Evolutionary conservation across 2,329 filamentous ascomycete species (phyloP).

Genomic region (Hawksworthiomyces lignivorus): DNA sequence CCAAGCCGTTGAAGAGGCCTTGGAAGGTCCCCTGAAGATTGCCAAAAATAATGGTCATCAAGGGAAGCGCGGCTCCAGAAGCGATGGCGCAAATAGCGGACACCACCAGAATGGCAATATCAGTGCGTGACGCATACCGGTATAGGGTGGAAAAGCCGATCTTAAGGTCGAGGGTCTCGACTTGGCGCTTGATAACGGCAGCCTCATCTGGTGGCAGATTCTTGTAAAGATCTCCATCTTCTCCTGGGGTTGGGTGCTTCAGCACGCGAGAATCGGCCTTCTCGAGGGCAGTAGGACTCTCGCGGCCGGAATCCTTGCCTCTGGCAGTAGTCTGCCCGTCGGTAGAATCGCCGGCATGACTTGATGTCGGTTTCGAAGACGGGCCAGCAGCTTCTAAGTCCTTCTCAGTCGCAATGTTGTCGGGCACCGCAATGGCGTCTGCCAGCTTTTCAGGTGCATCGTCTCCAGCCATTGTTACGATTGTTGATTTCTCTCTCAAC

Average conservation of each 20-base stretch:
- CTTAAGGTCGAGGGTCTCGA: constrained; percentile 55
- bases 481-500: too few relatives aligned
- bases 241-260: constrained; percentile 16
- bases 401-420: constrained; percentile 10
- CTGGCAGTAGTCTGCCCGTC: constrained; percentile 10
- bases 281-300: constrained; percentile 19
- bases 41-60: constrained; percentile 79
- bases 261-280: constrained; percentile 38
- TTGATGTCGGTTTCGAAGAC: constrained; percentile 27
- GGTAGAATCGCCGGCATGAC: constrained; percentile 28
- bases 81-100: constrained; percentile 59
- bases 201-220: constrained; percentile 61
- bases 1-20: constrained; percentile 44
- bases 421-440: constrained; percentile 4
- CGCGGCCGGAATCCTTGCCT: background rate
- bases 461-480: constrained; percentile 8
- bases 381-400: too few relatives aligned
- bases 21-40: constrained; percentile 67
- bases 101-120: constrained; percentile 55
- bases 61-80: constrained; percentile 58
- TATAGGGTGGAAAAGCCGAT: constrained; percentile 59
- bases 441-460: constrained; percentile 13
- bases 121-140: constrained; percentile 60
- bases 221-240: constrained; percentile 42
- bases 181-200: constrained; percentile 59